Evolutionary conservation across 352 stramenopile genomes (phyloP), one percentile per base, ranked within the genome.

Genomic region (Phytophthora pistaciae): DNA sequence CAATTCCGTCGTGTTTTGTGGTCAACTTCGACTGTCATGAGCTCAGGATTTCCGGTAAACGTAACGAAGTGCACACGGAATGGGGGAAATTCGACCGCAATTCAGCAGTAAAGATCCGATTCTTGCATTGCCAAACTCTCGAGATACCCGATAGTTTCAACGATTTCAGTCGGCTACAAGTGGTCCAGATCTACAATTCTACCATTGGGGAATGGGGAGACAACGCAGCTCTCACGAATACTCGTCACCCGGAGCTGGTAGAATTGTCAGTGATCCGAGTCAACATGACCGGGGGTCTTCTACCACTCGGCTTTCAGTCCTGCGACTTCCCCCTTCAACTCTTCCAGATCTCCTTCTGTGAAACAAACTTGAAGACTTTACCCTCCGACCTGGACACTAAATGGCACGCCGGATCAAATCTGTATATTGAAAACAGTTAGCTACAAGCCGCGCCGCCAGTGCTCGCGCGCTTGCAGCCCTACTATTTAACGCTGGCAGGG

Each of bases 271-370:
- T 27, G 44, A n/a, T 27, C 20, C 44, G 18, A 25, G n/a, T 27
- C 1, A 52, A 27, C 40, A 52, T 27, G 44, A 52, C 8, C 7
- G 18, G 16, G 11, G 44, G n/a, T 1, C 3, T 52, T 21, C 44
- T 52, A 25, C 44, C 44, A 16, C n/a, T 52, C 20, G n/a, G 44
- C 44, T 52, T 52, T 52, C 44, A 52, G 44, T 52, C 18, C 20
- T 14, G 7, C 3, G 44, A 20, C 8, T 27, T 52, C 20, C 44
- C 18, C 9, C n/a, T 25, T 25, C 20, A 21, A 5, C 44, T 52
- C 44, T 52, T 7, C 18, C 20, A 11, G 18, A 18, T 52, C 44
- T 52, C 18, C 2, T 16, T 58, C 42, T 25, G 14, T 6, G 25
- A n/a, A 29, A 40, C 11, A 36, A 58, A 21, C 27, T 25, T 23